Evolutionary conservation across 176 grass and related monocot species (phyloP), one percentile per base, ranked within the genome.

Genomic region (Bromus sterilis): DNA sequence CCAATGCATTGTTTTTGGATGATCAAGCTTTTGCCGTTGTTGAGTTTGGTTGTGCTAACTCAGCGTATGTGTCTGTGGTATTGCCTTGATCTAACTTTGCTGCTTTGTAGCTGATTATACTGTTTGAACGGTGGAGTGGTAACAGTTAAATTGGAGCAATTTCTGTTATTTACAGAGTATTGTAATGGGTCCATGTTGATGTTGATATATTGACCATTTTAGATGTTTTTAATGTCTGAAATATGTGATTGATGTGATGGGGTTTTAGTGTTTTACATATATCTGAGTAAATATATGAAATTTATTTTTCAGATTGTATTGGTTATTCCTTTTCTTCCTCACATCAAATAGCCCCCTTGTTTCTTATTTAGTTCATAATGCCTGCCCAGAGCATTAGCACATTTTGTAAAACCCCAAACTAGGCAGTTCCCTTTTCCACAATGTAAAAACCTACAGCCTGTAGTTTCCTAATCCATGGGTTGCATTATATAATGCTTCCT

Each of bases 201-300:
- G 11, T 66, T 13, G n/a, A n/a, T n/a, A n/a, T n/a, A 46, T 76
- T 57, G 49, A 36, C 32, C 53, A 43, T 58, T 33, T 21, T 76
- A 66, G 35, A 67, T 68, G 24, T 49, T 71, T 66, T 66, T 56
- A 66, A 20, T 66, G 34, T 42, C 57, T 72, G 40, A 13, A 72
- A 63, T 85, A 43, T 62, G 41, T 72, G 56, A 62, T 85, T 79
- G 55, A 35, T 85, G n/a, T 60, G 63, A 4, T 66, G 32, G 31
- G 24, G 40, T 11, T 37, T 62, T 60, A 28, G 31, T 16, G 40
- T 11, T 37, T 62, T 60, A 28, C 51, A 15, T 71, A n/a, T 57
- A 75, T 71, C 12, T 8, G 1, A 44, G 26, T 37, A 46, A 44
- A 42, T 84, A 11, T 64, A 49, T 65, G 14, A 37, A 67, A 40